Conservation (phyloP, 345 rosid species). For the Citrus glauca region DNA sequence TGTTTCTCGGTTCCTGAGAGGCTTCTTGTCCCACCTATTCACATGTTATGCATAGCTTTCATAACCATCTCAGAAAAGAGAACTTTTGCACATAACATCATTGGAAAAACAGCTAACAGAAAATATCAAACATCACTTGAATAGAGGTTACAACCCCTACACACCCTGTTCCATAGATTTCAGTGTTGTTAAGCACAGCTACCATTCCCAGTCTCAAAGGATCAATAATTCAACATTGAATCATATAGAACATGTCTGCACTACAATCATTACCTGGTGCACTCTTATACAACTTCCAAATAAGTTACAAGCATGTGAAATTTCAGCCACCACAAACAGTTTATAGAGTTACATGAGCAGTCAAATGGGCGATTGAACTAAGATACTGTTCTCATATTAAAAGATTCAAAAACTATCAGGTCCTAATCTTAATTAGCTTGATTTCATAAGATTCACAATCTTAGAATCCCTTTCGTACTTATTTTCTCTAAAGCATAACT, state of each 20-base stretch:
- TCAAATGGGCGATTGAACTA: not conserved
- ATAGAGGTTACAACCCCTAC: not conserved
- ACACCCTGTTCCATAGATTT: not conserved
- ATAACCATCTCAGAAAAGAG: not conserved
- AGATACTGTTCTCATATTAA: not conserved
- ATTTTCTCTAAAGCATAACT: not conserved
- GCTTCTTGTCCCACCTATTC: constrained; percentile 89
- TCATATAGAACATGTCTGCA: not conserved
- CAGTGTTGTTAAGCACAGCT: not conserved
- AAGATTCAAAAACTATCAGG: not conserved
- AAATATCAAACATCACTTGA: not conserved
- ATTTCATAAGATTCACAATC: not conserved
- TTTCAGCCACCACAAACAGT: not conserved
- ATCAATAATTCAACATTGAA: not conserved
- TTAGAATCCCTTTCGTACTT: not conserved
- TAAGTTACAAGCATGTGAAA: not conserved
- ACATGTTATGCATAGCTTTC: not conserved
- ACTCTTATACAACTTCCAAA: not conserved
- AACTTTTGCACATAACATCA: not conserved
- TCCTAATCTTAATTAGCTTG: not conserved
- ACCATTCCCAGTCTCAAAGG: not conserved
- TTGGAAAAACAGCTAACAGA: not conserved
- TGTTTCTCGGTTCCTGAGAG: constrained; percentile 64
- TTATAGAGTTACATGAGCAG: not conserved
- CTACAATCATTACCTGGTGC: not conserved